A percentile compares a stretch with the other conserved stretches of the same genome.
phyloP scores from a whole-genome alignment of 2,329 filamentous ascomycete genomes.

The Sclerotiophoma versabilis region DNA sequence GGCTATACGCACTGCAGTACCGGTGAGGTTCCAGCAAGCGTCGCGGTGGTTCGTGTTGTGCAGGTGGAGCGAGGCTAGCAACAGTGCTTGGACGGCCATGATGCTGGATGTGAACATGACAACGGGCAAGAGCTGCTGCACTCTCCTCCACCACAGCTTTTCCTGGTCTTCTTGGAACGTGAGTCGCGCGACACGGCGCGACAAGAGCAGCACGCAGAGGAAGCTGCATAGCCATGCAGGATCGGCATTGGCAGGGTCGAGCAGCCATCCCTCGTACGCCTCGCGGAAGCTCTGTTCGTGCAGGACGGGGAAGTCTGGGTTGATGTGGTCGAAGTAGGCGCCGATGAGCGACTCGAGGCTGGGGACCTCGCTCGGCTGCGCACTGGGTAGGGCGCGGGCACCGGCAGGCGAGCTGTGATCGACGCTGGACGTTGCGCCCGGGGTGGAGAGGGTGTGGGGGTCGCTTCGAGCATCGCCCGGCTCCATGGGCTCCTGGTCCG shows the following conservation, averaged over 20 bases:
- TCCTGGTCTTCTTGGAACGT: slow-evolving; percentile 49
- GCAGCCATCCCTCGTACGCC: slow-evolving; percentile 48
- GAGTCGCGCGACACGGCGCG: slow-evolving; percentile 45
- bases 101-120: slow-evolving; percentile 55
- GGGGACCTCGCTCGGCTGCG: slow-evolving; percentile 19
- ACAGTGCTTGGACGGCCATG: slow-evolving; percentile 51
- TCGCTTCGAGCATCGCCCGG: slow-evolving; percentile 22
- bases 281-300: slow-evolving; percentile 55
- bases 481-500: slow-evolving; percentile 36
- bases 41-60: slow-evolving; percentile 57
- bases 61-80: slow-evolving; percentile 54
- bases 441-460: slow-evolving; percentile 27
- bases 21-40: slow-evolving; percentile 55
- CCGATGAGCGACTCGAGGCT: slow-evolving; percentile 48
- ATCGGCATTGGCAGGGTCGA: slow-evolving; percentile 42
- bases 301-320: slow-evolving; percentile 53
- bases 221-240: slow-evolving; percentile 53
- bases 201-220: slow-evolving; percentile 52
- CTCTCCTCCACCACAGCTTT: slow-evolving; percentile 52
- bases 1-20: slow-evolving; percentile 54
- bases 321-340: slow-evolving; percentile 53
- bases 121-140: slow-evolving; percentile 51
- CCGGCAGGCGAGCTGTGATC: slow-evolving; percentile 33
- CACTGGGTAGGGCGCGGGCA: slow-evolving; percentile 15
- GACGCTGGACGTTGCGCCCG: slow-evolving; percentile 28